Evolutionary conservation across 2,329 filamentous ascomycete species (phyloP).

Genomic region (Claviceps arundinis): DNA sequence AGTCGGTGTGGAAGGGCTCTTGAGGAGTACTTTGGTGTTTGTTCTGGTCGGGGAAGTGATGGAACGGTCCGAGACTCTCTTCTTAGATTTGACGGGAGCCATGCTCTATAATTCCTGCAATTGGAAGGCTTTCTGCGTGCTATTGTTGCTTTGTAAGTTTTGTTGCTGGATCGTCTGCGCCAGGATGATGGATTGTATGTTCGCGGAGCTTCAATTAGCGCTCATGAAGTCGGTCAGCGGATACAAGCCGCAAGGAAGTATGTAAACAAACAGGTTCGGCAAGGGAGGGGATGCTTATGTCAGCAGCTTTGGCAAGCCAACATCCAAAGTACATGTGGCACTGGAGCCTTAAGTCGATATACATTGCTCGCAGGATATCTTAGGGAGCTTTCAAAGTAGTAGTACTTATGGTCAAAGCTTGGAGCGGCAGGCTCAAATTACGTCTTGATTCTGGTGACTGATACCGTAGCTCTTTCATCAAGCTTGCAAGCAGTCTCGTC

Average conservation of each 20-base stretch:
- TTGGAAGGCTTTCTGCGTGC: neutral
- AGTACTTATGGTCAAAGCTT: conserved; percentile 8
- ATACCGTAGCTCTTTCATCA: conserved; percentile 1
- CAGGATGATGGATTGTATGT: neutral
- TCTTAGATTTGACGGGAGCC: conserved; percentile 31
- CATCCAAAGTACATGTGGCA: neutral
- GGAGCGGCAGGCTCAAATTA: conserved; percentile 27
- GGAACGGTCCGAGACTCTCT: conserved; percentile 16
- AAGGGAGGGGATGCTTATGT: conserved; percentile 5
- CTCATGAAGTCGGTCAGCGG: conserved; percentile 8
- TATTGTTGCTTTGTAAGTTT: neutral
- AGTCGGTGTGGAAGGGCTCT: conserved; percentile 25
- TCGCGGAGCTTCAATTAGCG: too few relatives aligned
- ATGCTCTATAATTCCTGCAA: conserved; percentile 18
- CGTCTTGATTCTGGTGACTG: conserved; percentile 13
- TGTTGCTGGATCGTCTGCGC: neutral
- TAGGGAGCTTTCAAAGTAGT: neutral
- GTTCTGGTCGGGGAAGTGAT: conserved; percentile 5
- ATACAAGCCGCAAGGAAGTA: conserved; percentile 19
- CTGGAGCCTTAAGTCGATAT: conserved; percentile 6
- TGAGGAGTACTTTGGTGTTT: conserved; percentile 13
- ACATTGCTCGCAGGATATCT: neutral
- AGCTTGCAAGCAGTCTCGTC: conserved; percentile 4
- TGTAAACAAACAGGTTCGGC: conserved; percentile 23
- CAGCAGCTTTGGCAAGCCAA: neutral